Conservation (phyloP, 805 yeast species). For the Yamadazyma kitorensis region DNA sequence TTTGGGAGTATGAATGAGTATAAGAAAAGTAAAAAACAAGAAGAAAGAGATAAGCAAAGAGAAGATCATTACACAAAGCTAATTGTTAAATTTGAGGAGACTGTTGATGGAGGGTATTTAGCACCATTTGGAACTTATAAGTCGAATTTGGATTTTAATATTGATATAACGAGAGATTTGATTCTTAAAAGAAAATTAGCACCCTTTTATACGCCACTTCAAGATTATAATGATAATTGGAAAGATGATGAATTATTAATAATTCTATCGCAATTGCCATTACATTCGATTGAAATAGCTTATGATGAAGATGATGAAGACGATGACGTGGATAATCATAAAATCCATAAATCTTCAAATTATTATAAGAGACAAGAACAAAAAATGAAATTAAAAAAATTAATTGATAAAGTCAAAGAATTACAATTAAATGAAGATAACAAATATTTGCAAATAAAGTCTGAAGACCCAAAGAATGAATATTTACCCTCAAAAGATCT, state of each 20-base stretch:
- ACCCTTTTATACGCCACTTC: conserved; percentile 88
- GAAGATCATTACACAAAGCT: conserved; percentile 56
- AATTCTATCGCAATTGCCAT: conserved; percentile 45
- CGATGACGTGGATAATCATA: conserved; percentile 64
- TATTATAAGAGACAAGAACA: conserved; percentile 48
- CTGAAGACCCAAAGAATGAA: conserved; percentile 10
- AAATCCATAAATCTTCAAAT: conserved; percentile 47
- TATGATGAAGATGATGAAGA: conserved; percentile 52
- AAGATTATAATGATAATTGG: conserved; percentile 75
- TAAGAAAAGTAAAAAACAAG: conserved; percentile 30
- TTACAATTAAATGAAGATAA: conserved; percentile 34
- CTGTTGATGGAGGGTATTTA: conserved; percentile 89
- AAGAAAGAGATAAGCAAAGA: conserved; percentile 51
- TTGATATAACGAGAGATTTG: conserved; percentile 66
- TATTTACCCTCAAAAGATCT: conserved; percentile 42
- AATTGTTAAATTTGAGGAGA: conserved; percentile 60
- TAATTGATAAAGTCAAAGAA: conserved; percentile 28
- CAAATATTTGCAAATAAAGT: conserved; percentile 27
- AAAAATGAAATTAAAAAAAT: conserved; percentile 42
- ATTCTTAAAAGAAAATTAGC: conserved; percentile 72
- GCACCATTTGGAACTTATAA: conserved; percentile 91
- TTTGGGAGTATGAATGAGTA: conserved; percentile 14
- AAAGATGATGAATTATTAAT: conserved; percentile 59
- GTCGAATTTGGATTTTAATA: conserved; percentile 70
- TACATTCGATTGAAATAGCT: conserved; percentile 57